Conservation (phyloP, 805 yeast species). For the Ascoidea tarda region DNA sequence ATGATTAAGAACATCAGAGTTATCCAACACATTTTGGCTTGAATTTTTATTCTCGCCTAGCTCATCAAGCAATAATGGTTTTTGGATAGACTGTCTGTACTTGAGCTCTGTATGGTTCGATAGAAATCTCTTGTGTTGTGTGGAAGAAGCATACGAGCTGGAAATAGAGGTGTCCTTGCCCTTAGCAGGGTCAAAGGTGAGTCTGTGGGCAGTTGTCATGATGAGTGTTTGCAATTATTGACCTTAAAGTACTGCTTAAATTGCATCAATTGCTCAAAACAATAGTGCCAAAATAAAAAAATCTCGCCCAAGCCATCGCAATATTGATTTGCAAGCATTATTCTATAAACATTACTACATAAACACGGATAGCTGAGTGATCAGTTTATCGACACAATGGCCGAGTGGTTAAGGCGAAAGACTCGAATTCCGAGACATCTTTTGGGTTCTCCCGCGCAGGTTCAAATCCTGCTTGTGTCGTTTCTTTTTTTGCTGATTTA, state of each 20-base stretch:
- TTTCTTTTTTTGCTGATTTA: background rate
- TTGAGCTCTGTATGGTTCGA: slow-evolving; percentile 9
- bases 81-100: slow-evolving; percentile 1
- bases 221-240: background rate
- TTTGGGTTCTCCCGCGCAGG: background rate
- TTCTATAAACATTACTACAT: too few relatives aligned
- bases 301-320: too few relatives aligned
- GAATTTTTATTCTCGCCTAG: background rate
- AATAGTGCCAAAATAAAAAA: too few relatives aligned
- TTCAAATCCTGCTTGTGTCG: background rate
- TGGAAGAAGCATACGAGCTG: slow-evolving; percentile 4
- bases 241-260: too few relatives aligned
- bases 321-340: too few relatives aligned
- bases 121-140: slow-evolving; percentile 7
- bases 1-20: background rate
- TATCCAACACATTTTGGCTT: background rate
- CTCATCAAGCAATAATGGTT: background rate
- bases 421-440: background rate
- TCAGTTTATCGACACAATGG: background rate
- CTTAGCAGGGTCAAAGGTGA: slow-evolving; percentile 9
- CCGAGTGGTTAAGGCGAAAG: background rate
- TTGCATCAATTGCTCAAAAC: too few relatives aligned
- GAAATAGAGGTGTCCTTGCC: slow-evolving; percentile 8
- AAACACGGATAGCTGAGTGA: too few relatives aligned
- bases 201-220: slow-evolving; percentile 12